Conservation (phyloP, 1,284 basidiomycete genomes). For the Amylostereum areolatum region DNA sequence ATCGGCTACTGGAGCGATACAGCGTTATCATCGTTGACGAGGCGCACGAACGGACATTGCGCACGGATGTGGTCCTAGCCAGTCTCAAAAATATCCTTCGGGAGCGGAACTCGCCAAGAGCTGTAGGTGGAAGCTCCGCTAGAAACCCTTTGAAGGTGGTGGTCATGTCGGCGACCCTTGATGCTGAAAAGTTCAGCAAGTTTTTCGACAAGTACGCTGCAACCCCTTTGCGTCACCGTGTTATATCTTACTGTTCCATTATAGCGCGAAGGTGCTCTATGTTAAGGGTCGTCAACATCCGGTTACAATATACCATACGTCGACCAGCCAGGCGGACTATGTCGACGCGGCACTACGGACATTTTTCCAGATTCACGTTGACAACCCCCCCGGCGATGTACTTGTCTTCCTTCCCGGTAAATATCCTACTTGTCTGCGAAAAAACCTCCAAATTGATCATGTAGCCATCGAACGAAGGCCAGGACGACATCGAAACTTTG, state of each 20-base stretch:
- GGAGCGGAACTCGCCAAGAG: slow-evolving; percentile 23
- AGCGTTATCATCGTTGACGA: slow-evolving; percentile 93
- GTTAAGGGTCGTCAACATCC: slow-evolving; percentile 91
- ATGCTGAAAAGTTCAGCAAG: slow-evolving; percentile 87
- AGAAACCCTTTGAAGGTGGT: slow-evolving; percentile 77
- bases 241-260: slow-evolving; percentile 11
- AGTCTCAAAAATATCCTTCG: slow-evolving; percentile 59
- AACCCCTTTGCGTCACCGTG: neutral
- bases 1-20: slow-evolving; percentile 77
- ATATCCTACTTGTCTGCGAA: slow-evolving; percentile 6
- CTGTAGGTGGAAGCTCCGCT: slow-evolving; percentile 22
- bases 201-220: slow-evolving; percentile 75
- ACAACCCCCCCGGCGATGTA: slow-evolving; percentile 80
- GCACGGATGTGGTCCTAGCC: slow-evolving; percentile 93
- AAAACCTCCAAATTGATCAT: neutral
- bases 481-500: slow-evolving; percentile 94
- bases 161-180: slow-evolving; percentile 96
- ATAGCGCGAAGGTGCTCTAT: slow-evolving; percentile 82
- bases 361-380: slow-evolving; percentile 86
- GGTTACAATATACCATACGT: slow-evolving; percentile 77
- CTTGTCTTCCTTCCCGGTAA: slow-evolving; percentile 88
- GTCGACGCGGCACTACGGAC: slow-evolving; percentile 86
- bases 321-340: slow-evolving; percentile 76
- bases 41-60: slow-evolving; percentile 92
- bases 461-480: slow-evolving; percentile 42